phyloP scores from a whole-genome alignment of 441 rosid genomes.

The Geranium incanum region DNA sequence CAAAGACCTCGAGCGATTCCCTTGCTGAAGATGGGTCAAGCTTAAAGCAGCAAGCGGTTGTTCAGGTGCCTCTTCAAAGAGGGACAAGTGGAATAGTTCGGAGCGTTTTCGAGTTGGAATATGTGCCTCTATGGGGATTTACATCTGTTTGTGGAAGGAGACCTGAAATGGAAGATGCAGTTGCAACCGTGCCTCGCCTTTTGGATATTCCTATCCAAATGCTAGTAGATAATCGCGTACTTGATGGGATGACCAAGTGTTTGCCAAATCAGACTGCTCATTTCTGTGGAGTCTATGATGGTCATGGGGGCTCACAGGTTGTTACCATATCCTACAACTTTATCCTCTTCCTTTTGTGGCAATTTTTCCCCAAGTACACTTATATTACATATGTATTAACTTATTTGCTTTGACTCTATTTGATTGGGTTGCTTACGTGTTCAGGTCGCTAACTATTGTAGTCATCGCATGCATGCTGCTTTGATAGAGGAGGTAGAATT shows the following conservation, averaged over 20 bases:
- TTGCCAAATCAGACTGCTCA: constrained; percentile 57
- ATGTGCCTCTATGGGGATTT: constrained; percentile 74
- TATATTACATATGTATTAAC: too few species aligned
- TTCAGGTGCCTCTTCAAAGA: constrained; percentile 43
- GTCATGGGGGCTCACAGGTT: constrained; percentile 92
- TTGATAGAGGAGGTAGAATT: constrained; percentile 55
- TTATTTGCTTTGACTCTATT: constrained; percentile 3
- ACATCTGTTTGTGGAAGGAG: constrained; percentile 73
- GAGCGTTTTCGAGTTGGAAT: constrained; percentile 76
- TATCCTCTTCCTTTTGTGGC: neutral
- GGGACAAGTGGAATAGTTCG: constrained; percentile 32
- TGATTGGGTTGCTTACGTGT: constrained; percentile 19
- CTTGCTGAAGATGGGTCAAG: constrained; percentile 33
- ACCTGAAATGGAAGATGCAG: constrained; percentile 93
- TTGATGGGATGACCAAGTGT: constrained; percentile 45
- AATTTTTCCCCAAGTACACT: neutral
- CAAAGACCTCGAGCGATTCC: constrained; percentile 30
- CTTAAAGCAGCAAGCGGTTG: constrained; percentile 43
- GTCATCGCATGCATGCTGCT: constrained; percentile 52
- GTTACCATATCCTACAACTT: constrained; percentile 23
- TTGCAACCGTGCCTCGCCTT: constrained; percentile 53
- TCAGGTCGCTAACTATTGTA: constrained; percentile 82
- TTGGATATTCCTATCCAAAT: constrained; percentile 59
- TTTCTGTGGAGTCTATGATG: constrained; percentile 86
- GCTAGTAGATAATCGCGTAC: constrained; percentile 43